phyloP scores from a whole-genome alignment of 768 basidiomycete genomes.

The Termitomyces sp. region DNA sequence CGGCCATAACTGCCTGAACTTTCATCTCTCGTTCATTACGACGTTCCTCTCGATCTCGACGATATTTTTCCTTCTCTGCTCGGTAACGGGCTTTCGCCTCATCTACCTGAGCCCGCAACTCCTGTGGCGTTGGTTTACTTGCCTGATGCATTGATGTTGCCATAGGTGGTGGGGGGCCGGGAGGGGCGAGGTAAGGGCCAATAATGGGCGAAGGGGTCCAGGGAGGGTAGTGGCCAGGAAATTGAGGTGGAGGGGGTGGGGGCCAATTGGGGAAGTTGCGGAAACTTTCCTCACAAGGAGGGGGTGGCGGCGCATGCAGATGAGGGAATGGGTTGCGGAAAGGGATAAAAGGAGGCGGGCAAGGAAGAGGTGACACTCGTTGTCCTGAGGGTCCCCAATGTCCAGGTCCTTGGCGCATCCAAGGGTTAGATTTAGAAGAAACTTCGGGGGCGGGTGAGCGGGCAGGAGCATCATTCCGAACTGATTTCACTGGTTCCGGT shows the following conservation, averaged over 20 bases:
- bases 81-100: conserved; percentile 64
- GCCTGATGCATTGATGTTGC: conserved; percentile 13
- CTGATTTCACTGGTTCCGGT: background rate
- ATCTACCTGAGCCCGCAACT: conserved; percentile 47
- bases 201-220: conserved; percentile 5
- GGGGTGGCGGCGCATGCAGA: conserved; percentile 10
- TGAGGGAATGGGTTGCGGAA: background rate
- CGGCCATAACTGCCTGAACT: conserved; percentile 5
- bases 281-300: conserved; percentile 10
- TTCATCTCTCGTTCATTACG: conserved; percentile 29
- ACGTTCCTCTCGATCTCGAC: conserved; percentile 48
- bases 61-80: conserved; percentile 64
- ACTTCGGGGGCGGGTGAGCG: background rate
- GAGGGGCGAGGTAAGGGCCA: background rate
- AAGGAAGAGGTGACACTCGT: background rate
- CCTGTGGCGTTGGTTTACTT: conserved; percentile 23
- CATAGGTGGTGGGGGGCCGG: conserved; percentile 9
- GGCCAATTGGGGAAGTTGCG: background rate
- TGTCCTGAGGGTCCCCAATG: conserved; percentile 3
- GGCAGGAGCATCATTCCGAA: background rate
- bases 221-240: conserved; percentile 4
- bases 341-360: conserved; percentile 4
- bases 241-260: conserved; percentile 14
- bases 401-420: conserved; percentile 5
- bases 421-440: background rate